phyloP scores from a whole-genome alignment of 768 basidiomycete genomes.

The Panaeolus cyanescens region DNA sequence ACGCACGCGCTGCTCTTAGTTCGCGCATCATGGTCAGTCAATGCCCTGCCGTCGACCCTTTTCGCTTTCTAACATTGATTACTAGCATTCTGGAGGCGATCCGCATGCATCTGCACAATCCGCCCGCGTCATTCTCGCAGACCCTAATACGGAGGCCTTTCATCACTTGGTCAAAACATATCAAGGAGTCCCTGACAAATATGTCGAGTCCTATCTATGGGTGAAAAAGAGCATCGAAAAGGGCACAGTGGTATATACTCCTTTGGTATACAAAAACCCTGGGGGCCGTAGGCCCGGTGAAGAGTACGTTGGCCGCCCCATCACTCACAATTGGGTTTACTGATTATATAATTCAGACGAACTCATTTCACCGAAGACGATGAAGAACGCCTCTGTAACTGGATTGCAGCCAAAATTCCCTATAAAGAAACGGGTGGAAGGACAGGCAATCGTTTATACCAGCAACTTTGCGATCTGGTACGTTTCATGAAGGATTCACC shows the following conservation, averaged over 20 bases:
- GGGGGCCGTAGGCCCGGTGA: constrained; percentile 81
- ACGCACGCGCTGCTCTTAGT: constrained; percentile 65
- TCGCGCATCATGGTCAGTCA: constrained; percentile 66
- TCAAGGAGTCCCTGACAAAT: constrained; percentile 70
- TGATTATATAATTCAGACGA: constrained; percentile 44
- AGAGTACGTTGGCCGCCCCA: constrained; percentile 53
- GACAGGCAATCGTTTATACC: constrained; percentile 82
- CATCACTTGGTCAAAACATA: constrained; percentile 71
- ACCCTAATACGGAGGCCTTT: constrained; percentile 78
- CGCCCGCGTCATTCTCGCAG: constrained; percentile 77
- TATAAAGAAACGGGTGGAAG: constrained; percentile 82
- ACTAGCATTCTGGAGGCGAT: constrained; percentile 80
- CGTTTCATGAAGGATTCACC: constrained; percentile 7
- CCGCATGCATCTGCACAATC: constrained; percentile 69
- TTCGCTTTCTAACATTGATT: constrained; percentile 6
- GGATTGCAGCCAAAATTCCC: constrained; percentile 84
- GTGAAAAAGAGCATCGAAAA: constrained; percentile 82
- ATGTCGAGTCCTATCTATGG: constrained; percentile 82
- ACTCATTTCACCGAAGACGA: constrained; percentile 80
- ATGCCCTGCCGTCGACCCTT: not conserved
- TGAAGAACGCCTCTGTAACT: constrained; percentile 71
- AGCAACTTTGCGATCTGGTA: constrained; percentile 78
- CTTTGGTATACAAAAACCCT: constrained; percentile 81
- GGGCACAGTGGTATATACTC: constrained; percentile 65
- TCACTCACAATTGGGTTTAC: not conserved